These are phyloP conservation scores for Chlamydomonas sp. DNA, from an alignment of 139 green algal genomes.

Conservation along the genomic window DNA sequence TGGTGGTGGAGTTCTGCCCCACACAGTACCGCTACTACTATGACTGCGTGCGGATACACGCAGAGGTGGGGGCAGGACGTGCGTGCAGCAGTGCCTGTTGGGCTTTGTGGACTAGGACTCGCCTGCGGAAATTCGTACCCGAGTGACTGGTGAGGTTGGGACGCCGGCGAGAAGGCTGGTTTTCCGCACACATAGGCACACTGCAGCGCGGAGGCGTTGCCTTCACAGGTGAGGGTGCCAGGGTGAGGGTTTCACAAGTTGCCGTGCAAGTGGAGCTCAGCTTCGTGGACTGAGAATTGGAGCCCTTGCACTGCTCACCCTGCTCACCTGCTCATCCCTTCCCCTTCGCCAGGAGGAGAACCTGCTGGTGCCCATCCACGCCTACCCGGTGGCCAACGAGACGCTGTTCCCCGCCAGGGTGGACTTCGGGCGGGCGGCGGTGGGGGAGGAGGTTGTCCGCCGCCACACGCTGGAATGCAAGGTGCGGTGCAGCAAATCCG, in stretches of 20 bases:
- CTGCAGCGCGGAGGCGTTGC: no score
- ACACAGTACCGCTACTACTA: conserved; percentile 71
- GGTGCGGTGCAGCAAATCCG: conserved; percentile 12
- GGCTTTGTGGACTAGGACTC: neutral
- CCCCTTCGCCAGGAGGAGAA: conserved; percentile 55
- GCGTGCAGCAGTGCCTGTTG: no score
- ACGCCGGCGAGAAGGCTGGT: no score
- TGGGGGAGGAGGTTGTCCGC: conserved; percentile 52
- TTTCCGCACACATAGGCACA: no score
- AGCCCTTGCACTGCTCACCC: neutral
- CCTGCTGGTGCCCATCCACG: conserved; percentile 69
- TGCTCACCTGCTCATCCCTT: neutral
- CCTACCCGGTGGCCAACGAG: conserved; percentile 71
- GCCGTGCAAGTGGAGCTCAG: no score
- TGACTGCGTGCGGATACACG: conserved; percentile 66
- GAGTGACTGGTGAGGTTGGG: no score
- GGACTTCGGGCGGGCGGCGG: conserved; percentile 61
- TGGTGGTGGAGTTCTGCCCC: conserved; percentile 66
- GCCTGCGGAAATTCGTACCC: no score
- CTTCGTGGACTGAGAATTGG: neutral
- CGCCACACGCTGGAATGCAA: conserved; percentile 66
- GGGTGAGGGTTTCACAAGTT: no score
- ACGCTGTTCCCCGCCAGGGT: conserved; percentile 63
- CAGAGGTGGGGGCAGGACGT: conserved; percentile 45
- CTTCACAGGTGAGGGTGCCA: no score